Percentiles rank a stretch among this genome's conserved stretches.
These are phyloP conservation scores for Termitomyces sp. DNA, from an alignment of 768 basidiomycete genomes.

Conservation along the genomic window DNA sequence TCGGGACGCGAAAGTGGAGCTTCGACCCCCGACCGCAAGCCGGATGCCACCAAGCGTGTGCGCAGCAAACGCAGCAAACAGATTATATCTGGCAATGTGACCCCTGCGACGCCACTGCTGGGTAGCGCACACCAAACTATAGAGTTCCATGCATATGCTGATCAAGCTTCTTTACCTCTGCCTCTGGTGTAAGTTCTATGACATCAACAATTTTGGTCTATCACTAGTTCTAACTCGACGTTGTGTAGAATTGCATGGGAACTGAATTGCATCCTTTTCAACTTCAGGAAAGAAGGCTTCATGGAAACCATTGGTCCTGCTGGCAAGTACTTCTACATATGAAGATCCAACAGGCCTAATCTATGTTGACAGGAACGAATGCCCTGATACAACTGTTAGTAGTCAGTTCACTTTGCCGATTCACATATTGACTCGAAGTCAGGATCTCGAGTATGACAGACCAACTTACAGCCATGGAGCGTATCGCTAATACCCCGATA, in stretches of 20 bases:
- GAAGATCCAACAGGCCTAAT: background rate
- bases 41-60: constrained; percentile 65
- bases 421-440: constrained; percentile 4
- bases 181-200: constrained; percentile 62
- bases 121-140: constrained; percentile 49
- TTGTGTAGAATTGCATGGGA: constrained; percentile 73
- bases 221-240: background rate
- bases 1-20: constrained; percentile 30
- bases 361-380: constrained; percentile 54
- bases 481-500: constrained; percentile 86
- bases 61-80: constrained; percentile 71
- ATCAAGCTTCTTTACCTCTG: constrained; percentile 68
- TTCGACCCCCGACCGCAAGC: constrained; percentile 29
- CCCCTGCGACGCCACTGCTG: constrained; percentile 60
- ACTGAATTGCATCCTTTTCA: constrained; percentile 63
- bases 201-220: background rate
- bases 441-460: constrained; percentile 83
- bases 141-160: constrained; percentile 56
- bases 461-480: constrained; percentile 82
- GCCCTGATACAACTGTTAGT: constrained; percentile 66
- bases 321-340: constrained; percentile 35
- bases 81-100: constrained; percentile 28
- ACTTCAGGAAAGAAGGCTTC: constrained; percentile 75
- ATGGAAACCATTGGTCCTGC: constrained; percentile 91
- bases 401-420: background rate